These are phyloP conservation scores for Triticum monococcum DNA, from an alignment of 176 grass and related monocot species.

Conservation along the genomic window DNA sequence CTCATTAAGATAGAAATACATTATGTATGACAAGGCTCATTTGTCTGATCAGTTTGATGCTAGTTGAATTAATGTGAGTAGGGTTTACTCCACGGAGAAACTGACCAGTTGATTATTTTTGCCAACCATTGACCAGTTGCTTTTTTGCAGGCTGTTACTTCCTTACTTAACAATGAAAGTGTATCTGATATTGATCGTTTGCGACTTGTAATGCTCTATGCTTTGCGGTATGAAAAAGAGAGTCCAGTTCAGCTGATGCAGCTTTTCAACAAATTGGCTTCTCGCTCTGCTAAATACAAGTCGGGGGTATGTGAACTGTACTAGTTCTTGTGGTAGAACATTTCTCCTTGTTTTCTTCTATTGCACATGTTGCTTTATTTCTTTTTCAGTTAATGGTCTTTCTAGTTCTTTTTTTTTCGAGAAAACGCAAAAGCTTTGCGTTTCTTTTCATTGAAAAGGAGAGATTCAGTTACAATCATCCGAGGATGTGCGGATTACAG, in stretches of 20 bases:
- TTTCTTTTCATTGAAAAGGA: too few relatives aligned
- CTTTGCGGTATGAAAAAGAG: slow-evolving; percentile 97
- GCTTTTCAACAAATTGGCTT: slow-evolving; percentile 98
- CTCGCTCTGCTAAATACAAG: slow-evolving; percentile 95
- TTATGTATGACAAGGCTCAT: neutral
- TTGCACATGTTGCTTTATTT: slow-evolving; percentile 4
- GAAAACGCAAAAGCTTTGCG: too few relatives aligned
- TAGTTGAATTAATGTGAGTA: slow-evolving; percentile 8
- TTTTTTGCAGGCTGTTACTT: slow-evolving; percentile 70
- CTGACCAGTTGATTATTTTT: slow-evolving; percentile 6
- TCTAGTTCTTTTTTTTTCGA: neutral
- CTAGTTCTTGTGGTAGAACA: slow-evolving; percentile 27
- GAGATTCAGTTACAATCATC: too few relatives aligned
- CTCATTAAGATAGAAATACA: slow-evolving; percentile 1
- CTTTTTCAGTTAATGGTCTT: neutral
- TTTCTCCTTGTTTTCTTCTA: slow-evolving; percentile 18
- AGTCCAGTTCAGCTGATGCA: slow-evolving; percentile 99
- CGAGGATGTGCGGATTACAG: too few relatives aligned
- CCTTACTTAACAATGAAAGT: slow-evolving; percentile 87
- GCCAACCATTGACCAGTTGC: slow-evolving; percentile 18
- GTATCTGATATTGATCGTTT: slow-evolving; percentile 90
- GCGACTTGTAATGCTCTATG: slow-evolving; percentile 83
- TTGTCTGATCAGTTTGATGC: slow-evolving; percentile 8
- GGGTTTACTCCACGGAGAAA: neutral
- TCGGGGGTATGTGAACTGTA: slow-evolving; percentile 68